Conservation (phyloP, 1,139 yeast genomes). For the Lodderomyces theae region DNA sequence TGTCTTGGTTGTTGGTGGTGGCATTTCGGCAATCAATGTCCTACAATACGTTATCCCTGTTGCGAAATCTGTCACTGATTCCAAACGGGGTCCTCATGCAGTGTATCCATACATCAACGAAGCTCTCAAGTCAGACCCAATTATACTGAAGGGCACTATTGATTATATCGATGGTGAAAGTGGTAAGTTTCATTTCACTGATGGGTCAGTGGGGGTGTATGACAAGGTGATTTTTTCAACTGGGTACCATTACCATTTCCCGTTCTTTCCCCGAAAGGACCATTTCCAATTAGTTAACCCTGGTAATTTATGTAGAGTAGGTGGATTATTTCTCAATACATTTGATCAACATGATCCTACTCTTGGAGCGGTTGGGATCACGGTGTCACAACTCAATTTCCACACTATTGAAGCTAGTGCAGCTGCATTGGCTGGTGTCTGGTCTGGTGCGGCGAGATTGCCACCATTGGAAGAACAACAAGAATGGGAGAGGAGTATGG, state of each 20-base stretch:
- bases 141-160: slow-evolving; percentile 29
- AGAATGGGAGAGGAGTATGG: slow-evolving; percentile 27
- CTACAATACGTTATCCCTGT: slow-evolving; percentile 47
- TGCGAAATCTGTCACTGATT: slow-evolving; percentile 35
- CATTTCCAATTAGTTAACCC: slow-evolving; percentile 23
- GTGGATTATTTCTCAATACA: slow-evolving; percentile 38
- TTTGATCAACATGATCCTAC: slow-evolving; percentile 43
- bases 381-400: slow-evolving; percentile 39
- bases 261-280: slow-evolving; percentile 22
- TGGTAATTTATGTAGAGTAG: slow-evolving; percentile 27
- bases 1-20: slow-evolving; percentile 50
- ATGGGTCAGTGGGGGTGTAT: slow-evolving; percentile 25
- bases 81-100: slow-evolving; percentile 33
- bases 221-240: slow-evolving; percentile 35
- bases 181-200: slow-evolving; percentile 27
- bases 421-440: slow-evolving; percentile 47
- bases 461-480: slow-evolving; percentile 30
- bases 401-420: slow-evolving; percentile 43
- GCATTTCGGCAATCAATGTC: slow-evolving; percentile 49
- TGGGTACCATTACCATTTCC: slow-evolving; percentile 39
- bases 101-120: slow-evolving; percentile 32
- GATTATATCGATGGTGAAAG: slow-evolving; percentile 24
- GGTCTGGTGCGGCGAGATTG: slow-evolving; percentile 31
- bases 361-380: slow-evolving; percentile 38
- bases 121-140: slow-evolving; percentile 38